These are phyloP conservation scores for Alnus glutinosa DNA, from an alignment of 306 rosid genomes.

Conservation along the genomic window DNA sequence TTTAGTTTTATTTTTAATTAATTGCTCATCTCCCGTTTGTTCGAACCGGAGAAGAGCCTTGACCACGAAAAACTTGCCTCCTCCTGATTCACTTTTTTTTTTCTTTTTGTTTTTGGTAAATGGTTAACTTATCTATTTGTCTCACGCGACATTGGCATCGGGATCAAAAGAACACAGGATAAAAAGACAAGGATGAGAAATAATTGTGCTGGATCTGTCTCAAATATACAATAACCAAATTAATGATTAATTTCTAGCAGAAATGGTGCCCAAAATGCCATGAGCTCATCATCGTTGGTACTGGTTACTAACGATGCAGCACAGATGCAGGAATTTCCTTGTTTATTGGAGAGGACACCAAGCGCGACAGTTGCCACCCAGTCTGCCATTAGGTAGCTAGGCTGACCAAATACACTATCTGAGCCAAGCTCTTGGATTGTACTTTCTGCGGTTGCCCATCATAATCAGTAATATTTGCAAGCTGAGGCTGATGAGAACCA, in stretches of 20 bases:
- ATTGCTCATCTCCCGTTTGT: no score
- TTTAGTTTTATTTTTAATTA: no score
- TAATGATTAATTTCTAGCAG: background rate
- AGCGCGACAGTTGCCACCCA: conserved; percentile 7
- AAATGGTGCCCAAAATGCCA: conserved; percentile 4
- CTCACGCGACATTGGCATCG: no score
- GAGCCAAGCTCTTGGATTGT: background rate
- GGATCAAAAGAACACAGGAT: no score
- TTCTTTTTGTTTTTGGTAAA: no score
- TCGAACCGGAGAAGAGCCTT: no score
- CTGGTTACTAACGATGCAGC: background rate
- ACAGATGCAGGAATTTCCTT: background rate
- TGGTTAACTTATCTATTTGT: no score
- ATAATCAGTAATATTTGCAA: background rate
- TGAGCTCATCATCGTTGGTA: background rate
- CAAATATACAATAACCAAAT: no score
- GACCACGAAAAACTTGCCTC: no score
- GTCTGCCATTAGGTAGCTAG: background rate
- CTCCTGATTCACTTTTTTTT: no score
- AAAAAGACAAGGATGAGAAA: no score
- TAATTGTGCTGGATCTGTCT: no score
- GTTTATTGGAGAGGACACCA: conserved; percentile 2
- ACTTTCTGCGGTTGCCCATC: background rate
- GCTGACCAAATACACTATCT: background rate
- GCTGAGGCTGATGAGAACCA: conserved; percentile 5